Percentiles rank a stretch among this genome's conserved stretches.
Conservation (phyloP, 176 grass and related monocot genomes). For the Musa troglodytarum region DNA sequence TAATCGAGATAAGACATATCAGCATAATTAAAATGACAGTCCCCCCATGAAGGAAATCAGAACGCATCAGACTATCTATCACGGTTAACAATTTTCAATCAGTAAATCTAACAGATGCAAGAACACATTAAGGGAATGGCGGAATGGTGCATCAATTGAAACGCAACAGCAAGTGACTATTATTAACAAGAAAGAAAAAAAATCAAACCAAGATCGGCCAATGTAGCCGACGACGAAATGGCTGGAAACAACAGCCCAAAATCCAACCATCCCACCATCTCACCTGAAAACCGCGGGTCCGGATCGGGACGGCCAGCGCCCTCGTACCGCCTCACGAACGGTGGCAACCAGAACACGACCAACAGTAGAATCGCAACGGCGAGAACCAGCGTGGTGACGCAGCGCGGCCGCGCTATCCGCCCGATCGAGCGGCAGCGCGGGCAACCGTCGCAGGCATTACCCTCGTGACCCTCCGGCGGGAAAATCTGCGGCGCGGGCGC, state of each 20-base stretch:
- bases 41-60: too few species aligned
- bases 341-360: slow-evolving; percentile 63
- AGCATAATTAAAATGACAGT: too few species aligned
- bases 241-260: neutral
- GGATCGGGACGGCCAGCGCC: slow-evolving; percentile 11
- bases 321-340: slow-evolving; percentile 28
- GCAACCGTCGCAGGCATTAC: slow-evolving; percentile 4
- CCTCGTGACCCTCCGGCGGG: neutral
- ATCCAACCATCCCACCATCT: slow-evolving; percentile 35
- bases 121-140: too few species aligned
- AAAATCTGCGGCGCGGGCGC: neutral
- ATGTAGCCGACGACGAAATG: neutral
- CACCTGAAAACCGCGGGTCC: slow-evolving; percentile 38
- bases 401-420: slow-evolving; percentile 40
- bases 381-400: slow-evolving; percentile 47
- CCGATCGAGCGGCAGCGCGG: slow-evolving; percentile 18
- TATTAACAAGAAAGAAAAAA: neutral
- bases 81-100: too few species aligned
- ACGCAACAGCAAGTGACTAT: too few species aligned
- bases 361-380: slow-evolving; percentile 44
- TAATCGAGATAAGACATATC: too few species aligned
- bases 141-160: too few species aligned
- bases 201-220: neutral
- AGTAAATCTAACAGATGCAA: too few species aligned
- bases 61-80: too few species aligned